A percentile compares a stretch with the other conserved stretches of the same genome.
Conservation (phyloP, 176 grass and related monocot genomes). For the Carex parvula region DNA sequence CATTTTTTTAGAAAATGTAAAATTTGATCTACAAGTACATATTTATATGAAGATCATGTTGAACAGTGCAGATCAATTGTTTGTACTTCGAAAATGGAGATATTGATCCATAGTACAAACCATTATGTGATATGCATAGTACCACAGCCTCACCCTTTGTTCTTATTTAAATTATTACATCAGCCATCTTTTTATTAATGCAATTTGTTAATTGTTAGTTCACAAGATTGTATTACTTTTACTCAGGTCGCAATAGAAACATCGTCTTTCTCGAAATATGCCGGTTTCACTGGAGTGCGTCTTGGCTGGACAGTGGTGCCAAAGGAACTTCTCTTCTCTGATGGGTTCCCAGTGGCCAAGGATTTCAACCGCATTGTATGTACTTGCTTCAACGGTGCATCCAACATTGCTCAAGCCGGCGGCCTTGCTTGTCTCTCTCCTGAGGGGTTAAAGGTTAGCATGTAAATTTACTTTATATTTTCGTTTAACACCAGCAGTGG, state of each 20-base stretch:
- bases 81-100: no score
- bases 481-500: neutral
- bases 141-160: no score
- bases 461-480: slow-evolving; percentile 17
- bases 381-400: slow-evolving; percentile 91
- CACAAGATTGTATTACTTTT: slow-evolving; percentile 12
- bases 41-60: no score
- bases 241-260: slow-evolving; percentile 86
- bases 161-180: no score
- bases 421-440: slow-evolving; percentile 79
- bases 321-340: slow-evolving; percentile 84
- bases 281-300: slow-evolving; percentile 88
- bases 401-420: slow-evolving; percentile 79
- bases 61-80: no score
- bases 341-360: slow-evolving; percentile 84
- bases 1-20: no score
- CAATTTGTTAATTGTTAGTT: neutral
- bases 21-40: no score
- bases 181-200: neutral
- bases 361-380: slow-evolving; percentile 90
- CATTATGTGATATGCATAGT: no score
- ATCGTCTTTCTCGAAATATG: slow-evolving; percentile 95
- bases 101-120: no score
- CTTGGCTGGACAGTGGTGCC: slow-evolving; percentile 94
- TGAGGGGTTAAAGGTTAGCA: slow-evolving; percentile 63